Percentiles rank a stretch among this genome's conserved stretches.
Conservation (phyloP, 345 rosid species). For the Brassica nigra region DNA sequence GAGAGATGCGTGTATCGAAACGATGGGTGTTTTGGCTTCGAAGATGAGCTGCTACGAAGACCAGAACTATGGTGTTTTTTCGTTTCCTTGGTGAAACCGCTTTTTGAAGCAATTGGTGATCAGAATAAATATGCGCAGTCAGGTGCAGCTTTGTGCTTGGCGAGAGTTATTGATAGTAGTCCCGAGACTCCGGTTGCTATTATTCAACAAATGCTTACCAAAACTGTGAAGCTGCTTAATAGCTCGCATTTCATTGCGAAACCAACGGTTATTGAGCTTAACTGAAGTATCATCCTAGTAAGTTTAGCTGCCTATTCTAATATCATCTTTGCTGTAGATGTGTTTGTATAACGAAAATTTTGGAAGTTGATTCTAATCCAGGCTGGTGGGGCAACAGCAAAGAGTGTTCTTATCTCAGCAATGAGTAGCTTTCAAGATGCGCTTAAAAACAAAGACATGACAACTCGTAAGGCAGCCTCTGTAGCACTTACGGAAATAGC, state of each 20-base stretch:
- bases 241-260: conserved; percentile 85
- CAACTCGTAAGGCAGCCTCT: conserved; percentile 93
- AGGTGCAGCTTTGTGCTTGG: conserved; percentile 88
- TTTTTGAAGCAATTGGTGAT: conserved; percentile 89
- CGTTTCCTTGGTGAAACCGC: conserved; percentile 70
- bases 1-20: conserved; percentile 83
- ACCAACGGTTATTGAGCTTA: conserved; percentile 79
- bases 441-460: conserved; percentile 77
- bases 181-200: conserved; percentile 64
- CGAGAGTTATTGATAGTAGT: conserved; percentile 65
- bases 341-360: neutral
- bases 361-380: conserved; percentile 37
- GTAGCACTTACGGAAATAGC: conserved; percentile 76
- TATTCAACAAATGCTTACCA: conserved; percentile 71
- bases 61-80: conserved; percentile 51
- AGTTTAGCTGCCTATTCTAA: conserved; percentile 7
- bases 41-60: conserved; percentile 49
- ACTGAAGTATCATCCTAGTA: conserved; percentile 76
- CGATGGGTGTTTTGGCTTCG: conserved; percentile 72
- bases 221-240: conserved; percentile 75
- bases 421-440: conserved; percentile 73
- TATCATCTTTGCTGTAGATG: conserved; percentile 10
- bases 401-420: conserved; percentile 62
- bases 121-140: conserved; percentile 85
- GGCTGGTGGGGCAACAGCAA: conserved; percentile 89